phyloP scores from a whole-genome alignment of 2,329 filamentous ascomycete genomes.

The Cercospora canescens region DNA sequence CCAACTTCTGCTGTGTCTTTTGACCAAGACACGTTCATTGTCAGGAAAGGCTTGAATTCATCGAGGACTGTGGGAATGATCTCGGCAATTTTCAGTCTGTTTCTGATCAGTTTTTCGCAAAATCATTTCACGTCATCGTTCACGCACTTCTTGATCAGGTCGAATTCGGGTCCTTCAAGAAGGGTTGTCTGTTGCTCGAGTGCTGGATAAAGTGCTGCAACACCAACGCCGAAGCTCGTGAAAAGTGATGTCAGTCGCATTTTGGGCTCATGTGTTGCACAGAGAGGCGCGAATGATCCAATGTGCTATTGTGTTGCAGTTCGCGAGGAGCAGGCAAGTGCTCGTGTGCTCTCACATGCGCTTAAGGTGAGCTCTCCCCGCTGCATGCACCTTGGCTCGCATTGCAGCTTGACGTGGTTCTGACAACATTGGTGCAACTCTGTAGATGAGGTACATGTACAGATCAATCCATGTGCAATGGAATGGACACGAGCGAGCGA shows the following conservation, averaged over 20 bases:
- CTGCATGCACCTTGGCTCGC: constrained; percentile 28
- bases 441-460: neutral
- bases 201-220: neutral
- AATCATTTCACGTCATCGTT: neutral
- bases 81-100: constrained; percentile 32
- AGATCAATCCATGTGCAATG: neutral
- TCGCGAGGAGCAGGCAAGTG: constrained; percentile 6
- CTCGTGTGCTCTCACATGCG: constrained; percentile 16
- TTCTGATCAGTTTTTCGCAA: neutral
- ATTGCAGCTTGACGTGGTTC: constrained; percentile 12
- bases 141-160: constrained; percentile 25
- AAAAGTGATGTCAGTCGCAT: neutral
- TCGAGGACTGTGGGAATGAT: constrained; percentile 53
- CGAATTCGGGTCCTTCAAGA: constrained; percentile 6
- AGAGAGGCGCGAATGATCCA: neutral
- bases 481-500: neutral
- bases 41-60: constrained; percentile 57
- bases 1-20: constrained; percentile 52
- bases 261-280: neutral
- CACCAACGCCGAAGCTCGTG: neutral
- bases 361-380: constrained; percentile 9
- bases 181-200: constrained; percentile 10
- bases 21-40: constrained; percentile 50
- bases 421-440: constrained; percentile 8
- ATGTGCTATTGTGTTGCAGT: neutral